Percentiles rank a stretch among this genome's conserved stretches.
Evolutionary conservation across 1,139 yeast genomes (phyloP).

Genomic region (Meyerozyma guilliermondii): DNA sequence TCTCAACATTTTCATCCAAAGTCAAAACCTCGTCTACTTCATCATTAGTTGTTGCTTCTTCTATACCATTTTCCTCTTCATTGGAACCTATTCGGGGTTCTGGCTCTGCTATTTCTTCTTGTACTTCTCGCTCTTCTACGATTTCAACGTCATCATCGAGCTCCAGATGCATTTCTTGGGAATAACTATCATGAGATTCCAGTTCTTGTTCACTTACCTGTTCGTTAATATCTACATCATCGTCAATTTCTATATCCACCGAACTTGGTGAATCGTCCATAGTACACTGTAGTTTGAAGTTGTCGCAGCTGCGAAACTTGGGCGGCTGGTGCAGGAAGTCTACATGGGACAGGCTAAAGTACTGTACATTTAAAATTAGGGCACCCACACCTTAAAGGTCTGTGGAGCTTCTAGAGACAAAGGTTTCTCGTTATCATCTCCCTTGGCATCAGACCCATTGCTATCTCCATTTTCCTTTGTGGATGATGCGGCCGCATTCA

Average conservation of each 20-base stretch:
- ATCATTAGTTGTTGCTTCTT: background rate
- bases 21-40: background rate
- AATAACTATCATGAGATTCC: background rate
- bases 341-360: background rate
- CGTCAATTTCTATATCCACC: background rate
- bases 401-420: slow-evolving; percentile 80
- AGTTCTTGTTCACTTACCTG: slow-evolving; percentile 1
- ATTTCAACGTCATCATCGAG: slow-evolving; percentile 2
- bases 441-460: slow-evolving; percentile 10
- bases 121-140: background rate
- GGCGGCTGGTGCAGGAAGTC: background rate
- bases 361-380: slow-evolving; percentile 16
- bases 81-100: background rate
- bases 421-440: slow-evolving; percentile 48
- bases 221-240: slow-evolving; percentile 1
- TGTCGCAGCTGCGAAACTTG: background rate
- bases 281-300: background rate
- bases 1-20: background rate
- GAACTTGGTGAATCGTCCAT: background rate
- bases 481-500: slow-evolving; percentile 8
- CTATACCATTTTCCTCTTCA: background rate
- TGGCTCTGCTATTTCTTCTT: background rate
- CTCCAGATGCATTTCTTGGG: slow-evolving; percentile 8
- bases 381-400: slow-evolving; percentile 83
- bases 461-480: slow-evolving; percentile 8